phyloP scores from a whole-genome alignment of 805 yeast genomes.

The Torulaspora indica region DNA sequence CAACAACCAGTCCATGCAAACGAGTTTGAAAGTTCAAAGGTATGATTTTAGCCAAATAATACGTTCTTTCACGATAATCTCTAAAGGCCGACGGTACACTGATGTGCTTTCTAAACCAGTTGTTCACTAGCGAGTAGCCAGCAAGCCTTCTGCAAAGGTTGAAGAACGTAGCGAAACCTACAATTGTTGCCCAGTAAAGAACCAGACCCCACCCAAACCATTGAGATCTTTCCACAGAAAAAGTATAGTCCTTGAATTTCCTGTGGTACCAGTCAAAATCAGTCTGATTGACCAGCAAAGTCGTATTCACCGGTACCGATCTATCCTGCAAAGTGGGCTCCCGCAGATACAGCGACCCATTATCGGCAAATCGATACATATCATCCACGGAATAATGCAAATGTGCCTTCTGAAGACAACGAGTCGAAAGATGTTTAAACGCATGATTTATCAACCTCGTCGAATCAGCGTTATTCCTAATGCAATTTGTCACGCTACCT shows the following conservation, averaged over 20 bases:
- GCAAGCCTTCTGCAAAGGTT: slow-evolving; percentile 29
- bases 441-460: slow-evolving; percentile 38
- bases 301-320: slow-evolving; percentile 27
- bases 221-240: slow-evolving; percentile 39
- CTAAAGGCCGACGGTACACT: slow-evolving; percentile 31
- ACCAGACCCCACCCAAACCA: slow-evolving; percentile 46
- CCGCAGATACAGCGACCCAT: slow-evolving; percentile 37
- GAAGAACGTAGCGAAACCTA: slow-evolving; percentile 32
- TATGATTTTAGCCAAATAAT: slow-evolving; percentile 18
- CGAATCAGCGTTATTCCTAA: slow-evolving; percentile 34
- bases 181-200: slow-evolving; percentile 40
- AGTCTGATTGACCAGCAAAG: slow-evolving; percentile 34
- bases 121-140: slow-evolving; percentile 23
- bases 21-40: slow-evolving; percentile 35
- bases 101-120: slow-evolving; percentile 25
- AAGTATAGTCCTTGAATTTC: slow-evolving; percentile 38
- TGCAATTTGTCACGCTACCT: slow-evolving; percentile 43
- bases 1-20: slow-evolving; percentile 32
- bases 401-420: slow-evolving; percentile 38
- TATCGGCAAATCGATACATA: slow-evolving; percentile 33
- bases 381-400: slow-evolving; percentile 36
- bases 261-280: slow-evolving; percentile 34
- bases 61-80: slow-evolving; percentile 22
- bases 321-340: slow-evolving; percentile 31
- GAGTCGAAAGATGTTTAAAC: slow-evolving; percentile 36